Evolutionary conservation across 1,139 yeast species (phyloP), one percentile per base, ranked within the genome.

Genomic region (Candida dubliniensis): DNA sequence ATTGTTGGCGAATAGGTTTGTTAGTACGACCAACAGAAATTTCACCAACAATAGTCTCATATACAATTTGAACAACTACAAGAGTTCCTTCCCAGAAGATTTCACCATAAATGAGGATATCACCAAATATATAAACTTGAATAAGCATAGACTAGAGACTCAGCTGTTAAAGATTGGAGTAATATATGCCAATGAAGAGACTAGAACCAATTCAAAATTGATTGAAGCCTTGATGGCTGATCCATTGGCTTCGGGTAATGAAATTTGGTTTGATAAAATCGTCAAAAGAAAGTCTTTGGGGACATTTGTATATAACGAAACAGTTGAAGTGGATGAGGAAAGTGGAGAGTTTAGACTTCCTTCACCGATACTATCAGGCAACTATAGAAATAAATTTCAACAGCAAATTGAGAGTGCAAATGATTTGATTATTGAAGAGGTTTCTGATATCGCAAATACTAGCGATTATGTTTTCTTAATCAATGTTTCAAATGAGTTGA

Each of bases 141-240:
- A 36, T 27, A 31, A 34, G n/a, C 34, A 47, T 10, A 43, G 38
- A 27, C 39, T 40, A 26, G 42, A 40, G 14, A 29, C 42, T 7
- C 45, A 45, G 33, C 35, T 42, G 5, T 47, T 70, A 8, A 60
- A 57, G 37, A 57, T 72, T 9, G 79, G 77, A 0, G 41, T 74
- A 2, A 40, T 67, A 2, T 66, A 66, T 39, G 63, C 57, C 15
- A 58, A 62, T 45, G 58, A 57, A 7, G 41, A 40, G 2, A 46
- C 55, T 6, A 55, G 56, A 30, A 34, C 40, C 7, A 47, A 48
- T 1, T 64, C 74, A 15, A 67, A 56, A 49, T 38, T 74, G 4
- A 41, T 74, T 2, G 77, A 72, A 42, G 49, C 64, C 0, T 48
- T 74, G 3, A 54, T 74, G 31, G 71, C 77, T 1, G 79, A 74